These are phyloP conservation scores for Cladorrhinum sp. DNA, from an alignment of 2,329 filamentous ascomycete genomes.

Conservation along the genomic window DNA sequence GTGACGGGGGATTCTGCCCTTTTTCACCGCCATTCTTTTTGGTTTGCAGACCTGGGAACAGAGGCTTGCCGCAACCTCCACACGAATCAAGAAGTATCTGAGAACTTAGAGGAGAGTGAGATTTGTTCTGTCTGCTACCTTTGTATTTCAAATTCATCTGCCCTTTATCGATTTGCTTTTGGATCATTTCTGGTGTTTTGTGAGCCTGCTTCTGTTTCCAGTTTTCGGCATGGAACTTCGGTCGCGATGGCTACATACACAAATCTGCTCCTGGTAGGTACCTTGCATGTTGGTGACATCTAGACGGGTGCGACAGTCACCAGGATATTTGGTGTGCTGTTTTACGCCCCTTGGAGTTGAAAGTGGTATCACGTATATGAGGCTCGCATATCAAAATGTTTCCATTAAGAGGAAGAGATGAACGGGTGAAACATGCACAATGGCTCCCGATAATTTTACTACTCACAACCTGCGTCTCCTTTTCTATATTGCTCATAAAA, in stretches of 20 bases:
- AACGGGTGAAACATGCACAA: background rate
- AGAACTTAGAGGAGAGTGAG: too few species aligned
- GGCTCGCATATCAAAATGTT: constrained; percentile 3
- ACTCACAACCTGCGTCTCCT: background rate
- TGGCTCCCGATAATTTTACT: background rate
- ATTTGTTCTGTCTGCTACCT: too few species aligned
- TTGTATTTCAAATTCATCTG: too few species aligned
- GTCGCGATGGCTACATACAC: background rate
- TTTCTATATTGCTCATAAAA: background rate
- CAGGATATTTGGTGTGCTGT: background rate
- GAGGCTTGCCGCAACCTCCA: constrained; percentile 17
- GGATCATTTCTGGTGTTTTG: background rate
- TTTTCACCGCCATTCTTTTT: constrained; percentile 25
- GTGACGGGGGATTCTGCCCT: constrained; percentile 18
- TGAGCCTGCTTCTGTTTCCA: background rate
- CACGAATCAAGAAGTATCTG: too few species aligned
- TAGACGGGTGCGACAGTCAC: background rate
- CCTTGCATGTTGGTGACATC: background rate
- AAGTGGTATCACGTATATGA: background rate
- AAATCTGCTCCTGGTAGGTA: background rate
- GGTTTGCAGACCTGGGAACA: background rate
- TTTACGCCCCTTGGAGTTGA: background rate
- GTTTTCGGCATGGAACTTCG: background rate
- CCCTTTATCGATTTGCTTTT: too few species aligned
- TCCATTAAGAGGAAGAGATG: background rate